phyloP scores from a whole-genome alignment of 208 protist genomes.

The Leishmania tarentolae region DNA sequence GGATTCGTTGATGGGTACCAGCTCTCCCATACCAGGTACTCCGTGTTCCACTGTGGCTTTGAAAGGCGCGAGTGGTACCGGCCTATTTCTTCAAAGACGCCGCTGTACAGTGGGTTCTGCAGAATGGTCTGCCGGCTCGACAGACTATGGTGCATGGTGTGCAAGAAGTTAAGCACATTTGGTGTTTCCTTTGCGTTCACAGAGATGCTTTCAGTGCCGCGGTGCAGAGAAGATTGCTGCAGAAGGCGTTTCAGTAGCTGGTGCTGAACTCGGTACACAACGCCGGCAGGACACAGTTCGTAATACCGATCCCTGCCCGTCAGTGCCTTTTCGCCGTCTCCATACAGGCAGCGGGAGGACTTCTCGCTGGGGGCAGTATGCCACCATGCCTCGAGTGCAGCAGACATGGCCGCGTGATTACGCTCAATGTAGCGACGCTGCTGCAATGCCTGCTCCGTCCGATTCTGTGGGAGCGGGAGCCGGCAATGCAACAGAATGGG shows the following conservation, averaged over 20 bases:
- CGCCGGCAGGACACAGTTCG: constrained; percentile 51
- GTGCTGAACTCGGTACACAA: constrained; percentile 59
- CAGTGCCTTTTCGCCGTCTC: constrained; percentile 60
- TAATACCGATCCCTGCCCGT: constrained; percentile 69
- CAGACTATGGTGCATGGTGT: constrained; percentile 31
- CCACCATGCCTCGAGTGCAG: constrained; percentile 52
- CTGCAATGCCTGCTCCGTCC: constrained; percentile 15
- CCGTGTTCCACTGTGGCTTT: constrained; percentile 56
- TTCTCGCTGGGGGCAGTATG: constrained; percentile 11
- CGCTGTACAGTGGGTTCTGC: constrained; percentile 26
- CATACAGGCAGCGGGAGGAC: constrained; percentile 62
- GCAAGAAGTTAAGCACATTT: constrained; percentile 34
- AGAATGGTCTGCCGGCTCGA: constrained; percentile 18
- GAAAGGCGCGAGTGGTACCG: constrained; percentile 46
- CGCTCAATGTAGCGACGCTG: constrained; percentile 38
- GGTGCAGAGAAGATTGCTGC: background rate
- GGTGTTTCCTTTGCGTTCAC: background rate
- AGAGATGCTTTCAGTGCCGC: background rate
- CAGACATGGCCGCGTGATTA: constrained; percentile 27
- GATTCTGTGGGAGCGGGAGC: constrained; percentile 60
- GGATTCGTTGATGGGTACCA: constrained; percentile 54
- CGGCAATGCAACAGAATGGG: constrained; percentile 76
- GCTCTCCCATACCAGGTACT: constrained; percentile 68
- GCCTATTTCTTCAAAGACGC: constrained; percentile 59
- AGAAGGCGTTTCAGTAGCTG: constrained; percentile 29